Percentiles rank a stretch among this genome's conserved stretches.
Conservation (phyloP, 2,329 filamentous ascomycete genomes). For the Hypoxylon sp. region DNA sequence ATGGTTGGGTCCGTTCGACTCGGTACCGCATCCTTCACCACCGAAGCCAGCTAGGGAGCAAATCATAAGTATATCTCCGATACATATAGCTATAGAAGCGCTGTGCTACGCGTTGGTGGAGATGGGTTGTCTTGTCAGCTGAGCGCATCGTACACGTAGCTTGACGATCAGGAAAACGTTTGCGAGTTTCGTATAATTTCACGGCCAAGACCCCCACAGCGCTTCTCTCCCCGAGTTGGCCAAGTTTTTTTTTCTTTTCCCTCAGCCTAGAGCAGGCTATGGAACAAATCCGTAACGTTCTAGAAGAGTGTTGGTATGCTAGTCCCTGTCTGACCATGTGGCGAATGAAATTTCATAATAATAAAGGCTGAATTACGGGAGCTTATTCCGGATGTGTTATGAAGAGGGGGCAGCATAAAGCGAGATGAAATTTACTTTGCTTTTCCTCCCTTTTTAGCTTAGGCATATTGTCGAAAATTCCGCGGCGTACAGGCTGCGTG, state of each 20-base stretch:
- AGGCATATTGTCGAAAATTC: slow-evolving; percentile 41
- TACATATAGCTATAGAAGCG: slow-evolving; percentile 21
- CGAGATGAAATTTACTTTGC: slow-evolving; percentile 33
- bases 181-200: slow-evolving; percentile 34
- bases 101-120: slow-evolving; percentile 38
- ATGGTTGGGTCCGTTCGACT: slow-evolving; percentile 17
- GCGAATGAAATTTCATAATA: slow-evolving; percentile 43
- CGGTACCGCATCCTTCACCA: slow-evolving; percentile 13
- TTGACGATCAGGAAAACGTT: slow-evolving; percentile 40
- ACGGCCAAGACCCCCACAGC: slow-evolving; percentile 38
- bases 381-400: slow-evolving; percentile 23
- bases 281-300: slow-evolving; percentile 45
- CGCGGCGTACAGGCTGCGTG: slow-evolving; percentile 48
- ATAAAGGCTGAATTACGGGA: slow-evolving; percentile 22
- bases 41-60: slow-evolving; percentile 18
- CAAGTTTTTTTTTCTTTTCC: slow-evolving; percentile 32
- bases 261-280: slow-evolving; percentile 39
- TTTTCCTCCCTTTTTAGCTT: slow-evolving; percentile 29
- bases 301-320: slow-evolving; percentile 36
- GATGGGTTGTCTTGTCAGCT: slow-evolving; percentile 44
- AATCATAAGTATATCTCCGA: slow-evolving; percentile 31
- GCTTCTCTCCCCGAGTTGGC: slow-evolving; percentile 33
- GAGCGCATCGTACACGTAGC: slow-evolving; percentile 46
- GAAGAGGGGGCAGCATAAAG: slow-evolving; percentile 27
- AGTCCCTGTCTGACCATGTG: slow-evolving; percentile 44